phyloP scores from a whole-genome alignment of 306 rosid species.

The Gastrolobium bilobum region DNA sequence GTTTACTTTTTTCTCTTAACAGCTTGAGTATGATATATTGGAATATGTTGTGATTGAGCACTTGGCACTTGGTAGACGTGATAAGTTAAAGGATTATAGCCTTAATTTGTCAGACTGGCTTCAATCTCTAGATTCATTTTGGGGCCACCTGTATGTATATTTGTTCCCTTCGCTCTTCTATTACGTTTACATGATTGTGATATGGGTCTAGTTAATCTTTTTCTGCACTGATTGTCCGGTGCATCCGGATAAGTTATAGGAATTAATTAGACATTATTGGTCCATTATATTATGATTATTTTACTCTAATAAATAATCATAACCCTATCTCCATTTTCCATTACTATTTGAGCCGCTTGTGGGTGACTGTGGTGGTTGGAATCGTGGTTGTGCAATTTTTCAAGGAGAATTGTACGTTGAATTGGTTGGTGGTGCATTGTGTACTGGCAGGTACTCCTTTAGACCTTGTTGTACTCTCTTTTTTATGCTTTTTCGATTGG shows the following conservation, averaged over 20 bases:
- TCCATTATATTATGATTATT: no score
- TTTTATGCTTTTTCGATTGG: no score
- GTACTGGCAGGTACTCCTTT: no score
- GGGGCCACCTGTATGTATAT: conserved; percentile 96
- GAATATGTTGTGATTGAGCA: conserved; percentile 99
- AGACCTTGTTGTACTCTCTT: no score
- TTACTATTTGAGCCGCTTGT: no score
- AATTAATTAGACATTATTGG: neutral
- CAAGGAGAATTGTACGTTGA: no score
- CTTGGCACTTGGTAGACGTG: conserved; percentile 92
- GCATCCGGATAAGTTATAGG: conserved; percentile 33
- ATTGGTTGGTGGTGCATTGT: no score
- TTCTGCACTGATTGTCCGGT: conserved; percentile 35
- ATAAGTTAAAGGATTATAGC: conserved; percentile 95
- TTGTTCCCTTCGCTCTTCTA: conserved; percentile 42
- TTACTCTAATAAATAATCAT: no score
- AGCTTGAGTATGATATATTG: conserved; percentile 97
- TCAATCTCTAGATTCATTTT: conserved; percentile 96
- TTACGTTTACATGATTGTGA: conserved; percentile 14
- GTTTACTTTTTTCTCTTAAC: conserved; percentile 49
- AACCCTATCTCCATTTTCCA: no score
- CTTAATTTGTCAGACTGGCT: conserved; percentile 99
- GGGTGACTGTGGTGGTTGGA: no score
- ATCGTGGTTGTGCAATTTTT: no score
- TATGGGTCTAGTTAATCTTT: conserved; percentile 24